Evolutionary conservation across 495 filamentous ascomycete species (phyloP), one percentile per base, ranked within the genome.

Genomic region (Elasticomyces elasticus): DNA sequence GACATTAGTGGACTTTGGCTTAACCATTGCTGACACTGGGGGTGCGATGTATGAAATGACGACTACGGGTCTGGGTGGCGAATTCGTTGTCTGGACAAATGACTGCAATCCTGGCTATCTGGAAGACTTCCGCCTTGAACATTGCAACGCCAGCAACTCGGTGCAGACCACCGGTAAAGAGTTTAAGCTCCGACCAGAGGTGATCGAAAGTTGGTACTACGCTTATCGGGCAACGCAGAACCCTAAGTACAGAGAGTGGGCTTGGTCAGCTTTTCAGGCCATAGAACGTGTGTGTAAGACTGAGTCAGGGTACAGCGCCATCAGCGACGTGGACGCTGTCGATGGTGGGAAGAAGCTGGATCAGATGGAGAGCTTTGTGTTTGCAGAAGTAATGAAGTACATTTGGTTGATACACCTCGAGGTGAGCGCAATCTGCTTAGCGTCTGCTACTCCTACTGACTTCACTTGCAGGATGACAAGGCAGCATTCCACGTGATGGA

Each of bases 1-100:
- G 38, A 72, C 81, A 3, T 86, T 89, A 58, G 75, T 83, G 42
- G 68, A 87, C 38, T 89, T 89, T 60, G 89, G 89, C 6, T 72
- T 94, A 15, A 41, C 53, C 3, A 56, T 56, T 17, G 53, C 53
- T 1, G 53, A 56, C 26, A 41, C 53, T 15, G 33, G 3, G 1
- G 53, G 53, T 27, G 53, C 53, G 1, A 13, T 56, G 26, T 50
- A 56, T 35, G 12, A 49, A 24, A 56, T 26, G 46, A 56, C 45
- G 25, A 31, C n/a, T 15, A 56, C 46, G 1, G 46, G 53, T 11
- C 46, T 56, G 5, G 45, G 44, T 22, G 28, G 28, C 22, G 53
- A 56, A 23, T 41, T 42, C 37, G 33, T 56, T 23, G 13, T 24
- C 1, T 56, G 44, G 53, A 50, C 44, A 9, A 20, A 5, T 13